Evolutionary conservation across 306 rosid genomes (phyloP), one percentile per base, ranked within the genome.

Genomic region (Glycyrrhiza uralensis): DNA sequence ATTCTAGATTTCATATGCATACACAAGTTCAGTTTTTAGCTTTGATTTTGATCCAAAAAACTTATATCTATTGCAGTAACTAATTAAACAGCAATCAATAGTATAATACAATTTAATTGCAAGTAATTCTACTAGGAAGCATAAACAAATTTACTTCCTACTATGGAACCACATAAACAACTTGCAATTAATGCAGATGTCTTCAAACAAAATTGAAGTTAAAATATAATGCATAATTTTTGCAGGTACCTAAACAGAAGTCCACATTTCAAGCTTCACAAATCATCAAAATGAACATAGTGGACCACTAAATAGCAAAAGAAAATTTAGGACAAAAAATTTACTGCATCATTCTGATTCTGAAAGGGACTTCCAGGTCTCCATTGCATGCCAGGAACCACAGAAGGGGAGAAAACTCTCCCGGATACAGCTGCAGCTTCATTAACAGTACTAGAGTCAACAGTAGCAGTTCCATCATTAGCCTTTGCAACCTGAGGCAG

Each of bases 361-460:
- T 85, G 97, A 74, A 89, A 92, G 46, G 93, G 82, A 74, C 91
- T 87, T 76, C 98, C 98, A 28, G 98, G 91, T 83, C 97, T 89
- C 98, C 98, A 94, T 69, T 89, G 98, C 92, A 91, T 87, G 78
- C 94, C 85, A 55, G 98, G 81, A 81, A 87, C 92, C 79, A 83
- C 46, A 79, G 96, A 69, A 59, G 92, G 91, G 71, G 97, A 87
- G 80, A 91, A 94, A 71, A 87, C 87, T 85, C 93, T 75, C 55
- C 96, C 91, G 60, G 90, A 78, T 51, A 86, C 76, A 78, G 92
- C 80, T 49, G 90, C 72, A 50, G 90, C 85, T 61, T 94, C 98
- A 82, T 74, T 79, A 12, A 76, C 85, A 76, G 76, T 81, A 64
- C 73, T 68, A 77, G 96, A 77, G 81, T 94, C 98, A 50, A 81